Conservation (phyloP, 2,329 filamentous ascomycete species). For the Sphaerulina musiva region DNA sequence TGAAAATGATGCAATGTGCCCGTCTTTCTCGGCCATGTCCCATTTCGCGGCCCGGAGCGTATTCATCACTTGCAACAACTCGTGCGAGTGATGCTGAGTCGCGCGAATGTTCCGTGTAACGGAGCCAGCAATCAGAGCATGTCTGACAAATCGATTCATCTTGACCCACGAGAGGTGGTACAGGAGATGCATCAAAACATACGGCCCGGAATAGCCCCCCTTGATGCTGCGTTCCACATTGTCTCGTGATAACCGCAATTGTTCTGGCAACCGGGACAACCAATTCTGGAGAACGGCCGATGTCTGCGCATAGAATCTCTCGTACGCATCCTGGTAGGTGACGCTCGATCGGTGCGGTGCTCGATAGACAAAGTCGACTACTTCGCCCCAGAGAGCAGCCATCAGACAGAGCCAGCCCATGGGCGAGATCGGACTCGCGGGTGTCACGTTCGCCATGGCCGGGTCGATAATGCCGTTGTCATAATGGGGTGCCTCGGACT, state of each 20-base stretch:
- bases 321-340: slow-evolving; percentile 43
- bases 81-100: slow-evolving; percentile 48
- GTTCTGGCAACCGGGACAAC: slow-evolving; percentile 50
- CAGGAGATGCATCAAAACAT: slow-evolving; percentile 60
- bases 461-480: slow-evolving; percentile 46
- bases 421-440: slow-evolving; percentile 41
- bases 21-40: slow-evolving; percentile 18
- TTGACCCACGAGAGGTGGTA: slow-evolving; percentile 60
- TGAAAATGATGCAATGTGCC: slow-evolving; percentile 43
- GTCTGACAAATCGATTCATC: slow-evolving; percentile 55
- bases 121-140: slow-evolving; percentile 39
- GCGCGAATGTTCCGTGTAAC: slow-evolving; percentile 44
- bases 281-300: slow-evolving; percentile 52
- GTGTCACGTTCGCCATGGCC: slow-evolving; percentile 29
- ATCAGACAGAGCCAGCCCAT: slow-evolving; percentile 59
- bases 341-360: slow-evolving; percentile 41
- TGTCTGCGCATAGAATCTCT: slow-evolving; percentile 49
- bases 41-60: slow-evolving; percentile 19
- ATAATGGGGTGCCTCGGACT: slow-evolving; percentile 55
- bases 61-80: slow-evolving; percentile 42
- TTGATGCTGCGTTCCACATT: slow-evolving; percentile 54
- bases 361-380: slow-evolving; percentile 55
- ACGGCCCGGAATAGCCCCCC: slow-evolving; percentile 51
- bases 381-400: slow-evolving; percentile 59
- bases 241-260: slow-evolving; percentile 48